phyloP scores from a whole-genome alignment of 2,329 filamentous ascomycete species.

The Aspergillus sp. region DNA sequence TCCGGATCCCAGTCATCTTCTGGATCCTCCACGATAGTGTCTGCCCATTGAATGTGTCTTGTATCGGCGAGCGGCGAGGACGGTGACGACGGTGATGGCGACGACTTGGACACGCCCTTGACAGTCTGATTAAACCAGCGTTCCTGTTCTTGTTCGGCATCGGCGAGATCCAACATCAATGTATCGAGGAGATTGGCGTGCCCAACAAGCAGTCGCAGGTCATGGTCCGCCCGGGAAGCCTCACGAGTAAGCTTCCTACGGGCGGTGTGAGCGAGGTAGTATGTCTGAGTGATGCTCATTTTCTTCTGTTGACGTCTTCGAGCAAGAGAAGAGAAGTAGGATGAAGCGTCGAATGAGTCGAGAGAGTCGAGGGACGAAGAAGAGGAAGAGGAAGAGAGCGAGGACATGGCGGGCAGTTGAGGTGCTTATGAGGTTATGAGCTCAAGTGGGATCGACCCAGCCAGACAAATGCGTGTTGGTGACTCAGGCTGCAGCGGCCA shows the following conservation, averaged over 20 bases:
- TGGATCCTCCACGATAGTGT: conserved; percentile 65
- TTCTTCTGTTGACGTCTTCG: conserved; percentile 57
- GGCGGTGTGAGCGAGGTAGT: conserved; percentile 96
- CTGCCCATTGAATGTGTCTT: conserved; percentile 80
- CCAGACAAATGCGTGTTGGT: conserved; percentile 8
- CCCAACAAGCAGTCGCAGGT: conserved; percentile 89
- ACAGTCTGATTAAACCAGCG: conserved; percentile 97
- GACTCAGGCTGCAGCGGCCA: conserved; percentile 26
- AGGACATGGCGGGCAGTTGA: conserved; percentile 20
- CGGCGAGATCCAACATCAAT: conserved; percentile 83
- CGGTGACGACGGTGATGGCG: conserved; percentile 2
- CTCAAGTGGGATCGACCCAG: background rate
- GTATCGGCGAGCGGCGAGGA: conserved; percentile 41
- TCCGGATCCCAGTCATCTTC: conserved; percentile 65
- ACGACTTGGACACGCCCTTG: conserved; percentile 58
- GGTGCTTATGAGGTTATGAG: conserved; percentile 10
- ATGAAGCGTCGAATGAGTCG: conserved; percentile 21
- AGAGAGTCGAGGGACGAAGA: conserved; percentile 19
- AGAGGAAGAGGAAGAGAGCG: conserved; percentile 11
- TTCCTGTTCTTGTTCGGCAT: conserved; percentile 92
- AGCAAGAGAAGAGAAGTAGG: conserved; percentile 36
- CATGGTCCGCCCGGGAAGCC: conserved; percentile 83
- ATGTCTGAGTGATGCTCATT: conserved; percentile 97
- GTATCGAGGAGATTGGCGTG: conserved; percentile 97
- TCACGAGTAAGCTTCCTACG: conserved; percentile 91